Conservation (phyloP, 1,284 basidiomycete species). For the Sporisorium graminicola region DNA sequence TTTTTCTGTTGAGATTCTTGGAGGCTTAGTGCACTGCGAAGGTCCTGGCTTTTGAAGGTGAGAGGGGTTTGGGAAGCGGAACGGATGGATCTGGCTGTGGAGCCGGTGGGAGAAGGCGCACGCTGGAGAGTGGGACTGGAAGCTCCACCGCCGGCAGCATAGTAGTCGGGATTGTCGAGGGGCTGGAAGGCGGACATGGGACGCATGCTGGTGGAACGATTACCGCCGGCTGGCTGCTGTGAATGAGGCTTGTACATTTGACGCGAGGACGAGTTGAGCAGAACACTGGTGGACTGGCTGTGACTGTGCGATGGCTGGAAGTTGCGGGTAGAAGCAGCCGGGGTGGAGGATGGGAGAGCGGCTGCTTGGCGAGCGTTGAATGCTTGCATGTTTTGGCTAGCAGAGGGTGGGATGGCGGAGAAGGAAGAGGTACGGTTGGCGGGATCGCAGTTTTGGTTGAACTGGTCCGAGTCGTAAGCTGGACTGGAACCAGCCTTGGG, state of each 20-base stretch:
- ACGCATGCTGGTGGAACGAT: slow-evolving; percentile 46
- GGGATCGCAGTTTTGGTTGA: slow-evolving; percentile 9
- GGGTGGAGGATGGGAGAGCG: slow-evolving; percentile 5
- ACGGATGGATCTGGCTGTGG: slow-evolving; percentile 53
- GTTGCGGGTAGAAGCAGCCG: slow-evolving; percentile 11
- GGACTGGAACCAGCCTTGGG: slow-evolving; percentile 15
- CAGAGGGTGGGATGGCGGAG: slow-evolving; percentile 21
- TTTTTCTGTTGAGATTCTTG: slow-evolving; percentile 66
- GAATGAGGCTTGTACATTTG: slow-evolving; percentile 28
- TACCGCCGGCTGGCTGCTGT: slow-evolving; percentile 26
- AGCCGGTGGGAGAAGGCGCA: slow-evolving; percentile 52
- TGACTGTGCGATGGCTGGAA: slow-evolving; percentile 42
- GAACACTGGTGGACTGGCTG: slow-evolving; percentile 46
- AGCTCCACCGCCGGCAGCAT: slow-evolving; percentile 19
- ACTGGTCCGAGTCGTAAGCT: slow-evolving; percentile 25
- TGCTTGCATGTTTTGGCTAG: slow-evolving; percentile 14
- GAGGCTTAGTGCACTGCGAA: slow-evolving; percentile 63
- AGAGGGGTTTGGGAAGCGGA: slow-evolving; percentile 53
- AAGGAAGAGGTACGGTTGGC: too few relatives aligned
- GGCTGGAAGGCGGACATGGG: slow-evolving; percentile 67
- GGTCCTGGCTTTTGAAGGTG: slow-evolving; percentile 66
- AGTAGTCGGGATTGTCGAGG: slow-evolving; percentile 53
- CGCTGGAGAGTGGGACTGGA: slow-evolving; percentile 28
- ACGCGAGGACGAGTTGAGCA: slow-evolving; percentile 36
- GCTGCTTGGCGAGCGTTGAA: slow-evolving; percentile 25